A percentile compares a stretch with the other conserved stretches of the same genome.
These are phyloP conservation scores for Eragrostis nindensis DNA, from an alignment of 176 grass and related monocot genomes.

Conservation along the genomic window DNA sequence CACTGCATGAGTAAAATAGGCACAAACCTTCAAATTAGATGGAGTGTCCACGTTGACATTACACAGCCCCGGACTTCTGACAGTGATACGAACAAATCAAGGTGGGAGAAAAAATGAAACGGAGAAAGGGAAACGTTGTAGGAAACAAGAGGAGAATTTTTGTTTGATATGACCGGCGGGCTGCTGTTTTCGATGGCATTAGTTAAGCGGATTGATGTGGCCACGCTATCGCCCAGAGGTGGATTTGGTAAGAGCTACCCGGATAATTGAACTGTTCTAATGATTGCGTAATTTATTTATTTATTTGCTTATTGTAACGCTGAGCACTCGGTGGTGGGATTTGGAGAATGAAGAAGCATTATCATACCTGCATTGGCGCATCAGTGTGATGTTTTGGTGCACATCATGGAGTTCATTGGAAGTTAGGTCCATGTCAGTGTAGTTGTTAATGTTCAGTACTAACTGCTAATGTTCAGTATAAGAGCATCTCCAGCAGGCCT, in stretches of 20 bases:
- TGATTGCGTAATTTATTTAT: conserved; percentile 25
- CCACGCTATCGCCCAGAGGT: conserved; percentile 37
- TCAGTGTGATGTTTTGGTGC: neutral
- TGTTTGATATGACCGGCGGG: conserved; percentile 28
- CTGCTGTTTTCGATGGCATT: conserved; percentile 41
- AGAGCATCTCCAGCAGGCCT: too few species aligned
- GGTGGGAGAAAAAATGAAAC: neutral
- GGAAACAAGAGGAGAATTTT: conserved; percentile 38
- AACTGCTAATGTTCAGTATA: neutral
- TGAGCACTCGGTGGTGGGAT: conserved; percentile 28
- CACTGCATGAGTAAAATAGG: conserved; percentile 22
- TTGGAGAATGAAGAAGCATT: neutral
- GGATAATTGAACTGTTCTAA: conserved; percentile 39
- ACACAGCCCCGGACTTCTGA: conserved; percentile 23
- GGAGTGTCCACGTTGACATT: conserved; percentile 38
- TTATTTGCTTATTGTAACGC: conserved; percentile 1
- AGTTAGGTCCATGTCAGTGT: conserved; percentile 13
- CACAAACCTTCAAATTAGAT: conserved; percentile 27
- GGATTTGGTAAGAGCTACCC: conserved; percentile 44
- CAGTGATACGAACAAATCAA: conserved; percentile 15
- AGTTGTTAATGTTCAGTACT: neutral
- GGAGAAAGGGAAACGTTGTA: neutral
- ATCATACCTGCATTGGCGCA: conserved; percentile 1
- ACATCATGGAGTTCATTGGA: neutral
- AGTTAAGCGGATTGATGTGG: conserved; percentile 40